Percentiles rank a stretch among this genome's conserved stretches.
Conservation (phyloP, 176 grass and related monocot species). For the Raddia guianensis region DNA sequence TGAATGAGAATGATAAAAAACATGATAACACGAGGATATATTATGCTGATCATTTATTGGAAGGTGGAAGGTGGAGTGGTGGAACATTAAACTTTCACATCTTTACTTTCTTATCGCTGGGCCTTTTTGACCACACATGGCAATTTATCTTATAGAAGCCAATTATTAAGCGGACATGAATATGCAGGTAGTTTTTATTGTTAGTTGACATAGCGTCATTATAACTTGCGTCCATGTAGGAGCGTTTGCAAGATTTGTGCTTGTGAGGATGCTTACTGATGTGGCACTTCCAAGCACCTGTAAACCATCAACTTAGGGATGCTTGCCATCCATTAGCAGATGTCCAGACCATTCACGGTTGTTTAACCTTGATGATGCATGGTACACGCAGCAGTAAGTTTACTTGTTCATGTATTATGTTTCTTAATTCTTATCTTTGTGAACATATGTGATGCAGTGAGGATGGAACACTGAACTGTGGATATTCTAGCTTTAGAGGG, state of each 20-base stretch:
- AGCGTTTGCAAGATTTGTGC: neutral
- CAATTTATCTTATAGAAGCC: neutral
- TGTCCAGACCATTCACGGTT: neutral
- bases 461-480: conserved; percentile 87
- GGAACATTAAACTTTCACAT: no score
- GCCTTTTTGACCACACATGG: neutral
- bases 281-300: neutral
- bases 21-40: neutral
- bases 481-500: conserved; percentile 97
- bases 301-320: conserved; percentile 25
- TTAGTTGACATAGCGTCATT: conserved; percentile 1
- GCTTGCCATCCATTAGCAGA: neutral
- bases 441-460: conserved; percentile 46
- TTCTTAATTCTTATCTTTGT: conserved; percentile 34
- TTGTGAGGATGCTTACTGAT: neutral
- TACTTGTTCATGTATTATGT: conserved; percentile 27
- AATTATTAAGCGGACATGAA: neutral
- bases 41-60: neutral
- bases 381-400: neutral
- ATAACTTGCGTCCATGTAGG: neutral
- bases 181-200: neutral
- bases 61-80: no score
- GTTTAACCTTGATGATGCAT: conserved; percentile 30
- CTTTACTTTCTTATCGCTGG: neutral
- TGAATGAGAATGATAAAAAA: neutral